These are phyloP conservation scores for Penicillium soppii DNA, from an alignment of 495 filamentous ascomycete species.

Conservation along the genomic window DNA sequence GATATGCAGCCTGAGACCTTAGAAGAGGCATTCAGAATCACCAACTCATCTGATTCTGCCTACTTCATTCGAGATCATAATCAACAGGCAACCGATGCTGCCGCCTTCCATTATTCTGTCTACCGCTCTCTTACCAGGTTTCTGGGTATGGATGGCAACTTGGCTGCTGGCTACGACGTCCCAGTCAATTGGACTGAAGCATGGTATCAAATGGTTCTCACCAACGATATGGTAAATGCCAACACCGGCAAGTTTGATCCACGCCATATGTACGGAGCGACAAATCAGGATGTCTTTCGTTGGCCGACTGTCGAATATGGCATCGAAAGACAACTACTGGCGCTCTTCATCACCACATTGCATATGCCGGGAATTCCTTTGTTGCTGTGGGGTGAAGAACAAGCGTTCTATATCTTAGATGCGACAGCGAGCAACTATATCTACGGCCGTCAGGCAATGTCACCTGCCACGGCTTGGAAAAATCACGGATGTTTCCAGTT, in stretches of 20 bases:
- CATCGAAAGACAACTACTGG: slow-evolving; percentile 60
- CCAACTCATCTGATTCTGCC: slow-evolving; percentile 39
- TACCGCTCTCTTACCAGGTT: slow-evolving; percentile 68
- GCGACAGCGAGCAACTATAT: slow-evolving; percentile 69
- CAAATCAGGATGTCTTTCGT: slow-evolving; percentile 74
- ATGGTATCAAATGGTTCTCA: slow-evolving; percentile 61
- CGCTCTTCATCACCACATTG: slow-evolving; percentile 62
- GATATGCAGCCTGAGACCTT: slow-evolving; percentile 46
- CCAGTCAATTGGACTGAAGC: slow-evolving; percentile 60
- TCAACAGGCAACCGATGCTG: slow-evolving; percentile 60
- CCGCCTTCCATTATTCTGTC: slow-evolving; percentile 71
- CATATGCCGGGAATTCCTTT: slow-evolving; percentile 67
- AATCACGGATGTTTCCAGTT: slow-evolving; percentile 66
- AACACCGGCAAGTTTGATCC: slow-evolving; percentile 69
- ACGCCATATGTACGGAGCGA: slow-evolving; percentile 67
- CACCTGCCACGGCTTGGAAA: slow-evolving; percentile 65
- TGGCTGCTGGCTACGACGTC: slow-evolving; percentile 59
- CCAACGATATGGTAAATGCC: slow-evolving; percentile 65
- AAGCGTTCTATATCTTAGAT: slow-evolving; percentile 66
- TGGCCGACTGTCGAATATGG: slow-evolving; percentile 69
- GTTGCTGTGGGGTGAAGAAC: slow-evolving; percentile 69
- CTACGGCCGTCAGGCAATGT: slow-evolving; percentile 68
- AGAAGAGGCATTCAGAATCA: slow-evolving; percentile 47
- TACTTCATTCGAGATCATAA: slow-evolving; percentile 58
- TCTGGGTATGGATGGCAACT: slow-evolving; percentile 62